Evolutionary conservation across 208 protist genomes (phyloP).

Genomic region (Herpetomonas samuelpessoai): DNA sequence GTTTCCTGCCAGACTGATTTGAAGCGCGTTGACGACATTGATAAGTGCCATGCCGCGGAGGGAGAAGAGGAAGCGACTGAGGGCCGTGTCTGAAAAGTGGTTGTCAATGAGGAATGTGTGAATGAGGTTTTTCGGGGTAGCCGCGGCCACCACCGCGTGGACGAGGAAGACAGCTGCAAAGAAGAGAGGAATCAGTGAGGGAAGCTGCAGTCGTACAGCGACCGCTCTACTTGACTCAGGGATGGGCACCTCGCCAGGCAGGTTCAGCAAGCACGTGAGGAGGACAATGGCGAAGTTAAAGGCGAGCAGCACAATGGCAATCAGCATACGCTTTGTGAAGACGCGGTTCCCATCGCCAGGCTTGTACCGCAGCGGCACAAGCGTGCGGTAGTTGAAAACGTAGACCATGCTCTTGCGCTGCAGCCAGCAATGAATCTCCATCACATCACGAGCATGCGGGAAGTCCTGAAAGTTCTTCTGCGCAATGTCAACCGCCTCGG

Average conservation of each 20-base stretch:
- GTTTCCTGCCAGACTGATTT: conserved; percentile 63
- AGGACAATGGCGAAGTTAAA: conserved; percentile 37
- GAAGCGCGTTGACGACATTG: conserved; percentile 70
- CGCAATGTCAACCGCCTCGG: conserved; percentile 63
- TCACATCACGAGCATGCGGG: conserved; percentile 49
- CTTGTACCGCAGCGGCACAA: conserved; percentile 53
- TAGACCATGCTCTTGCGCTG: conserved; percentile 48
- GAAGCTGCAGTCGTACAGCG: conserved; percentile 51
- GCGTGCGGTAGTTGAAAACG: conserved; percentile 64
- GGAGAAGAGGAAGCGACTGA: conserved; percentile 71
- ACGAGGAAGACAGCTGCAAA: conserved; percentile 55
- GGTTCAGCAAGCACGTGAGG: conserved; percentile 48
- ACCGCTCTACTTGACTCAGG: conserved; percentile 20
- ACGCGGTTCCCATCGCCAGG: conserved; percentile 28
- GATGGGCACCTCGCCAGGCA: conserved; percentile 11
- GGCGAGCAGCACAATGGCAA: conserved; percentile 41
- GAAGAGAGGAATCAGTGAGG: conserved; percentile 42
- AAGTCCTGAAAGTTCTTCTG: conserved; percentile 69
- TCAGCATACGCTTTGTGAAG: conserved; percentile 53
- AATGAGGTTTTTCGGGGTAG: conserved; percentile 45
- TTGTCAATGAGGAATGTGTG: conserved; percentile 51
- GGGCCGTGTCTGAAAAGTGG: conserved; percentile 45
- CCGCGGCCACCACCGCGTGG: conserved; percentile 43
- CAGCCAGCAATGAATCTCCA: conserved; percentile 34
- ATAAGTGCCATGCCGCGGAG: conserved; percentile 66